phyloP scores from a whole-genome alignment of 2,329 filamentous ascomycete genomes.

The Thermoascus crustaceus region DNA sequence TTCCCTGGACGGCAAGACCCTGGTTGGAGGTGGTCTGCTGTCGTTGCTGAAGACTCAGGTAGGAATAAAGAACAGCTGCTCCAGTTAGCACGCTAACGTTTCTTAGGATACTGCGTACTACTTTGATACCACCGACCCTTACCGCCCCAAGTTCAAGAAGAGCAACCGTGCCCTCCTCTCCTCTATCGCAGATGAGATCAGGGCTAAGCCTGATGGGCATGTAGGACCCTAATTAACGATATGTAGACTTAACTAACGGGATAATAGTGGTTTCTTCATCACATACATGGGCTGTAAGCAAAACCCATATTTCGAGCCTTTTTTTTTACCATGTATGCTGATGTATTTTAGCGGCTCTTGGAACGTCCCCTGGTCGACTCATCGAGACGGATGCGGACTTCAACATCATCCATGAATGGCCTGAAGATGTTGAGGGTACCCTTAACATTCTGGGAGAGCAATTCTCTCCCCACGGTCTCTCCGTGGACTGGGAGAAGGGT shows the following conservation, averaged over 20 bases:
- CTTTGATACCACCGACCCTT: slow-evolving; percentile 53
- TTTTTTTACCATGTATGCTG: slow-evolving; percentile 7
- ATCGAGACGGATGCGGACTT: slow-evolving; percentile 53
- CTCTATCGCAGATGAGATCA: slow-evolving; percentile 56
- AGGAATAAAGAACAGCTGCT: too few relatives aligned
- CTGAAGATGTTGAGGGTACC: slow-evolving; percentile 46
- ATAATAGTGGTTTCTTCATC: slow-evolving; percentile 46
- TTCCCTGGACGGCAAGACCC: slow-evolving; percentile 49
- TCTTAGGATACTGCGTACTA: slow-evolving; percentile 57
- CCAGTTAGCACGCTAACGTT: too few relatives aligned
- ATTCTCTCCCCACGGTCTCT: slow-evolving; percentile 55
- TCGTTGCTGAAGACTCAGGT: slow-evolving; percentile 53
- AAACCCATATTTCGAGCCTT: not conserved
- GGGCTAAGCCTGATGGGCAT: slow-evolving; percentile 52
- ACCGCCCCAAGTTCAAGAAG: slow-evolving; percentile 51
- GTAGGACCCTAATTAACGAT: not conserved
- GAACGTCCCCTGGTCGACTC: slow-evolving; percentile 51
- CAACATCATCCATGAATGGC: slow-evolving; percentile 56
- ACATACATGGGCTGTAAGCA: slow-evolving; percentile 51
- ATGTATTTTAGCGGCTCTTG: slow-evolving; percentile 42
- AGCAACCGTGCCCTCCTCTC: slow-evolving; percentile 52
- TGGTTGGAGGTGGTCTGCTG: slow-evolving; percentile 51
- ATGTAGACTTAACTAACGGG: not conserved
- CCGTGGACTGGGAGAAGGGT: slow-evolving; percentile 49
- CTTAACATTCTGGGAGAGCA: slow-evolving; percentile 53